Base-by-base conservation (phyloP, 805 yeast genomes). In the Yarrowia sp. region DNA sequence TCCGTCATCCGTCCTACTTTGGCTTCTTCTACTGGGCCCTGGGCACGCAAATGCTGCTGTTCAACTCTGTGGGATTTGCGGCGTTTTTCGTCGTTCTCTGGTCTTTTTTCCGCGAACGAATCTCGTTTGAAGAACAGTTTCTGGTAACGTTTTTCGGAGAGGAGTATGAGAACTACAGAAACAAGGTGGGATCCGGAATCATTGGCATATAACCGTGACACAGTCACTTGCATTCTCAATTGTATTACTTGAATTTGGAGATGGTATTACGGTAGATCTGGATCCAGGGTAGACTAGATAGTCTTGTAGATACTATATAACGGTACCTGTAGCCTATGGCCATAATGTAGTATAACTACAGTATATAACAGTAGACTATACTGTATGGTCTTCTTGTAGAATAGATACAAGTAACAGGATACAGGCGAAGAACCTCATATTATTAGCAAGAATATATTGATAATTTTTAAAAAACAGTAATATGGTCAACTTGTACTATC, bases 11-110 rank as follows among this genome's bases (percentile, higher is more conserved):
- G 7, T 87, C 96, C 54, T 95, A 95, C 75, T 82, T 85, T 43
- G 99, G 98, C 0, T 95, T 89, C 74, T 92, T 85, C 72, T 85
- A 91, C 84, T 95, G 98, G 98, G 93, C 96, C 14, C 68, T 92
- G 3, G 98, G 98, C 0, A 80, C 91, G 1, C 96, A 93, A 73
- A 24, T 95, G 51, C 68, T 87, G 66, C 75, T 93, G 65, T 75
- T 84, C 49, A 95, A 92, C 75, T 85, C 89, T 7, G 51, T 90
- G 0, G 80, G 91, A 0, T 70, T 83, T 1, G 56, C 79, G 0
- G 77, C 81, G 0, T 95, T 92, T 67, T 70, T 80, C 0, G 68
- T 75, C n/a, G 82, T 85, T 3, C 77, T 95, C 21, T 85, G 86
- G 82, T 70, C 74, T 35, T 95, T 95, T 71, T 95, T 95, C 78